Percentiles rank a stretch among this genome's conserved stretches.
These are phyloP conservation scores for Plantago major DNA, from an alignment of 257 asterid species.

Conservation along the genomic window DNA sequence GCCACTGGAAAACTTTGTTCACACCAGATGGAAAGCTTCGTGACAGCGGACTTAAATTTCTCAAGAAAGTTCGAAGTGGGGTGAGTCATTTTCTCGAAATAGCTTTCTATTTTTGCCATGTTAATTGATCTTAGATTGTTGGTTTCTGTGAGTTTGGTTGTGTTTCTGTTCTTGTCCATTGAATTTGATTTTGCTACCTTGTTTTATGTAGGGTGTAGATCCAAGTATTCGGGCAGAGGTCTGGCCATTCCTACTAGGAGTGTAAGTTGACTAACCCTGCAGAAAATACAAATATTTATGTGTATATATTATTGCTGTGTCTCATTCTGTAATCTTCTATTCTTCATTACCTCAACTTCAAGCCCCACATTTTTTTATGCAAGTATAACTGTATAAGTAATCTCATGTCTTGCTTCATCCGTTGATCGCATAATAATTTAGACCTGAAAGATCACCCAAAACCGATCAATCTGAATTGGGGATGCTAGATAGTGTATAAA, in stretches of 20 bases:
- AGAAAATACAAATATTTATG: background rate
- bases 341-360: background rate
- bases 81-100: constrained; percentile 43
- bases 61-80: constrained; percentile 95
- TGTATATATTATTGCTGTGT: constrained; percentile 1
- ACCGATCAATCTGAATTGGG: no score
- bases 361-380: background rate
- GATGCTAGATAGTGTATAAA: no score
- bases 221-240: constrained; percentile 84
- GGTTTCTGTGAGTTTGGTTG: constrained; percentile 7
- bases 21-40: constrained; percentile 80
- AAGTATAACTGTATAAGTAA: no score
- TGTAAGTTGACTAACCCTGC: constrained; percentile 49
- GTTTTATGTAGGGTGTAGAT: constrained; percentile 71
- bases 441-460: no score
- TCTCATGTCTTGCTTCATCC: no score
- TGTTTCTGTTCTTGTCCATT: constrained; percentile 1
- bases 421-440: no score
- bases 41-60: constrained; percentile 69
- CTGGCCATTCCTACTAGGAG: constrained; percentile 98
- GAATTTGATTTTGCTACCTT: constrained; percentile 11
- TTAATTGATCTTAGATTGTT: background rate
- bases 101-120: constrained; percentile 7
- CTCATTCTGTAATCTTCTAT: background rate
- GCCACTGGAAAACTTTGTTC: constrained; percentile 72